These are phyloP conservation scores for Nicotiana tomentosiformis DNA, from an alignment of 257 asterid genomes.

Conservation along the genomic window DNA sequence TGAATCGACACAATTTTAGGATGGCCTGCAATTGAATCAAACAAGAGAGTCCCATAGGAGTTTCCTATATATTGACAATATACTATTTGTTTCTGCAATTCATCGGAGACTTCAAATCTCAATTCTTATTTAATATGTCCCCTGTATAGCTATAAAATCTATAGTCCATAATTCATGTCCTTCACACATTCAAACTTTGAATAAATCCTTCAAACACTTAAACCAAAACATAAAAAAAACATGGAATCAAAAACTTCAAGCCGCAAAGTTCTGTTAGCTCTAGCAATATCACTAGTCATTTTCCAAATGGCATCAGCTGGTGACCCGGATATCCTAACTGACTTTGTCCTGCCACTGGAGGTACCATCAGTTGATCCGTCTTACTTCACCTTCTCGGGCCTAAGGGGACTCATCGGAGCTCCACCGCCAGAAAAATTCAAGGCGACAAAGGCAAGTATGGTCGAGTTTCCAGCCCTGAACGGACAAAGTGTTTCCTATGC, in stretches of 20 bases:
- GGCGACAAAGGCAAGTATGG: slow-evolving; percentile 40
- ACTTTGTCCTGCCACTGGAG: slow-evolving; percentile 29
- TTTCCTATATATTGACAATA: neutral
- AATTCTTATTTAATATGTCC: neutral
- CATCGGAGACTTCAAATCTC: neutral
- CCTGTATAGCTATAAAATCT: neutral
- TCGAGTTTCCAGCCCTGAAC: slow-evolving; percentile 42
- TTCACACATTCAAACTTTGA: neutral
- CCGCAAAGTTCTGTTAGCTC: neutral
- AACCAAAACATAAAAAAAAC: neutral
- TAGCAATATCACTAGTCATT: too few relatives aligned
- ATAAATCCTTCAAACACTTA: neutral
- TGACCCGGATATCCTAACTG: slow-evolving; percentile 52
- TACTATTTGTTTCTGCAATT: neutral
- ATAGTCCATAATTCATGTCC: neutral
- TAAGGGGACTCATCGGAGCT: slow-evolving; percentile 26
- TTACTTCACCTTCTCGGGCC: slow-evolving; percentile 53
- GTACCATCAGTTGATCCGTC: slow-evolving; percentile 12
- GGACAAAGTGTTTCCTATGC: slow-evolving; percentile 56
- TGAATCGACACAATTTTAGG: neutral
- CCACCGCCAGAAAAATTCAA: slow-evolving; percentile 38
- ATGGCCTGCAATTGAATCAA: too few relatives aligned
- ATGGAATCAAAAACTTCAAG: neutral
- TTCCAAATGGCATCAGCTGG: slow-evolving; percentile 21
- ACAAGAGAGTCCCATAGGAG: too few relatives aligned